Evolutionary conservation across 345 rosid genomes (phyloP).

Genomic region (Ceriops zippeliana): DNA sequence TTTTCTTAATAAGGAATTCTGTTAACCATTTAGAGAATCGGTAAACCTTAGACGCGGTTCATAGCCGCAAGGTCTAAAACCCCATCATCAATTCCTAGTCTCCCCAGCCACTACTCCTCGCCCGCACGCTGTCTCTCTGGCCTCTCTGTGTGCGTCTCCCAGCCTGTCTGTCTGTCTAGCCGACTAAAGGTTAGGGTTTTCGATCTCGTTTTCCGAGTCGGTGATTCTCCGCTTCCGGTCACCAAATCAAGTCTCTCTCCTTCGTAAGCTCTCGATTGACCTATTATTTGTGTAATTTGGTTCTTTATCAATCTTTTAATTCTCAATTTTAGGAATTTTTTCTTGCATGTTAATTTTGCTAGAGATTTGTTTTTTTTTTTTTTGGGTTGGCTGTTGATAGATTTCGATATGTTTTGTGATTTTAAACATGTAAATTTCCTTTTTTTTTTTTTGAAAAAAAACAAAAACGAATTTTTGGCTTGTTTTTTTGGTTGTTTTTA

Average conservation of each 20-base stretch:
- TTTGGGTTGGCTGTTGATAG: not conserved
- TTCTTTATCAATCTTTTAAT: not conserved
- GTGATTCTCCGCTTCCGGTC: conserved; percentile 18
- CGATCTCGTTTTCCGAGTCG: conserved; percentile 24
- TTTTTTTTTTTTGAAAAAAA: too few relatives aligned
- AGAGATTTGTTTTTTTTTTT: too few relatives aligned
- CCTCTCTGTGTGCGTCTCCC: not conserved
- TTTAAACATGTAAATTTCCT: too few relatives aligned
- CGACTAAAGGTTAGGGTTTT: conserved; percentile 42
- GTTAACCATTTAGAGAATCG: too few relatives aligned
- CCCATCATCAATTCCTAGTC: too few relatives aligned
- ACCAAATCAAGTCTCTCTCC: conserved; percentile 51
- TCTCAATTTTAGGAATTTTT: not conserved
- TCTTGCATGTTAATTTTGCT: not conserved
- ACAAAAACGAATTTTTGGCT: too few relatives aligned
- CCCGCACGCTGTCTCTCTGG: not conserved
- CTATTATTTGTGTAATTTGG: conserved; percentile 13
- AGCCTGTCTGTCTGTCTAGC: conserved; percentile 5
- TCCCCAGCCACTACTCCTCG: too few relatives aligned
- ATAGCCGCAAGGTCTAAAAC: too few relatives aligned
- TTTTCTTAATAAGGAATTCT: too few relatives aligned
- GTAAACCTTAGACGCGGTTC: too few relatives aligned
- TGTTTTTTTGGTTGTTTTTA: too few relatives aligned
- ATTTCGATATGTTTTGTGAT: conserved; percentile 1
- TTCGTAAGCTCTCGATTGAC: conserved; percentile 48